Base-by-base conservation (phyloP, 164 flowering plant genomes). In the Aristolochia californica region DNA sequence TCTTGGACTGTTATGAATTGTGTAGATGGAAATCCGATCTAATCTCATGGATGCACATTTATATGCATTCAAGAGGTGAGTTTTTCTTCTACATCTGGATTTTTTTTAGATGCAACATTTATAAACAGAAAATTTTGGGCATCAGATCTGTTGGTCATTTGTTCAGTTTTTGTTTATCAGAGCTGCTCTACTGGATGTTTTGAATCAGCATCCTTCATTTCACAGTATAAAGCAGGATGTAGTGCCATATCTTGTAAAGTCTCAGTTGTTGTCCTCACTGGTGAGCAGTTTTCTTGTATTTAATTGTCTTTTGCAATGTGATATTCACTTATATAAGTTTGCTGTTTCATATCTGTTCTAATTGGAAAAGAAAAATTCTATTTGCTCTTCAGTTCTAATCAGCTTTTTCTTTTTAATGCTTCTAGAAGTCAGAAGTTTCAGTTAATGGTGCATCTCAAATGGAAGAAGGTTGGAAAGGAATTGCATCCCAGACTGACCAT, bases 31-130 rank as follows among this genome's bases (percentile, higher is more conserved):
- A 75, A 70, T 93, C 53, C 88, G 79, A 58, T 60, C 93, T 61
- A 97, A 93, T 80, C 79, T 87, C 58, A 87, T 93, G 96, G 99
- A 93, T 75, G 90, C 99, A 68, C 97, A 93, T 73, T 68, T 93
- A 63, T 93, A 93, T 70, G 97, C 95, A 45, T 89, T 89, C 69
- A 89, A 89, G 72, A 87, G 97, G 96, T 93, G 80, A 43, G 38
- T 16, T n/a, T 68, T 69, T 48, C 16, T 70, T 70, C 48, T 13
- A 44, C 47, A 53, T 62, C 21, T 48, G 61, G 57, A 40, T 44
- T 11, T 22, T 50, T 48, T 64, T 57, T 20, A 5, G 11, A 58
- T 1, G 18, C 22, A 27, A 8, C 18, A 60, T 28, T 45, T 17
- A 53, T n/a, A n/a, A n/a, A n/a, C n/a, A n/a, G n/a, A n/a, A n/a